Percentiles rank a stretch among this genome's conserved stretches.
Conservation (phyloP, 148 eudicot species). For the Nepenthes mirabilis region DNA sequence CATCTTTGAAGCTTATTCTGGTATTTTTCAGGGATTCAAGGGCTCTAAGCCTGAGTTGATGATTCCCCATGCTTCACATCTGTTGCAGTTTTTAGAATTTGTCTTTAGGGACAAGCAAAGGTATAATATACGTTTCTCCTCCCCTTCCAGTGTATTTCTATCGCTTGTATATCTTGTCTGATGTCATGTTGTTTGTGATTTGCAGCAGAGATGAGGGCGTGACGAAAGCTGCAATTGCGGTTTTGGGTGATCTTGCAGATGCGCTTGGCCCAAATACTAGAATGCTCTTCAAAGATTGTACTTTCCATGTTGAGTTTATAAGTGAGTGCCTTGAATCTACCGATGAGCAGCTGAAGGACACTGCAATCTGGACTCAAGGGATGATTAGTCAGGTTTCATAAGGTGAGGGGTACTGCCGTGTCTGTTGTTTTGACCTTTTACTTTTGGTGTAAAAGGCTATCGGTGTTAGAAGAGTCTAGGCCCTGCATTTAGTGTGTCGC, state of each 20-base stretch:
- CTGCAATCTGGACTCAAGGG: slow-evolving; percentile 60
- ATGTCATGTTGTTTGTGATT: slow-evolving; percentile 2
- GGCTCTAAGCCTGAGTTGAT: slow-evolving; percentile 46
- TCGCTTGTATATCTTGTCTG: neutral
- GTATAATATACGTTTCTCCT: slow-evolving; percentile 11
- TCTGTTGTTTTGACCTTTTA: no score
- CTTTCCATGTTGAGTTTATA: slow-evolving; percentile 33
- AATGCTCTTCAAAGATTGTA: slow-evolving; percentile 26
- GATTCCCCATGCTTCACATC: slow-evolving; percentile 59
- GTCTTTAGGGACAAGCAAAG: slow-evolving; percentile 42
- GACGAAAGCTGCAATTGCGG: slow-evolving; percentile 56
- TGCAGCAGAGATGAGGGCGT: slow-evolving; percentile 50
- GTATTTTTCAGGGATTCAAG: slow-evolving; percentile 67
- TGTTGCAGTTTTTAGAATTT: slow-evolving; percentile 53
- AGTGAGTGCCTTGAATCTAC: slow-evolving; percentile 45
- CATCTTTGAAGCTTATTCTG: slow-evolving; percentile 80
- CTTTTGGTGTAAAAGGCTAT: no score
- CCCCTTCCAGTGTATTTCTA: neutral
- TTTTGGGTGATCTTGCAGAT: slow-evolving; percentile 64
- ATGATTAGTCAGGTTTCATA: slow-evolving; percentile 29
- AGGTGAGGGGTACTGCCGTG: no score
- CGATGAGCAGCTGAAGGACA: slow-evolving; percentile 53
- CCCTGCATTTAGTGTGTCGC: no score
- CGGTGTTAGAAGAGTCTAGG: no score
- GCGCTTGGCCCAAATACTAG: slow-evolving; percentile 46